Conservation (phyloP, 2,329 filamentous ascomycete species). For the Thyridium curvatum region DNA sequence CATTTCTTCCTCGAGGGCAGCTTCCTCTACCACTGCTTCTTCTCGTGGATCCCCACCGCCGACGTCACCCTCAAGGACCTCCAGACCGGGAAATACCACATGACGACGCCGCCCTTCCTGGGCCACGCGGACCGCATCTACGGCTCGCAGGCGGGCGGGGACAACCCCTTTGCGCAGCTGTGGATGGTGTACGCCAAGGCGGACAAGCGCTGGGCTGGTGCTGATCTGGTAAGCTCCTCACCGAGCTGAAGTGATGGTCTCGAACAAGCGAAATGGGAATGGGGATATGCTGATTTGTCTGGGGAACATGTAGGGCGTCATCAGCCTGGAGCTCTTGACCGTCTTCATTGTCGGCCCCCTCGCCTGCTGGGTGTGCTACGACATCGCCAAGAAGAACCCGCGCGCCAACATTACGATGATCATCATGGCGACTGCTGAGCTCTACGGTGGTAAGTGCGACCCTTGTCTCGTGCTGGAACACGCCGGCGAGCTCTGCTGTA, state of each 20-base stretch:
- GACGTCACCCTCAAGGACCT: slow-evolving; percentile 22
- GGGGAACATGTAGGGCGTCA: slow-evolving; percentile 39
- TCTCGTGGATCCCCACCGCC: slow-evolving; percentile 41
- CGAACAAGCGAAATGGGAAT: no score
- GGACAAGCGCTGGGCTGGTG: slow-evolving; percentile 57
- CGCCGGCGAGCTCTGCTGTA: neutral
- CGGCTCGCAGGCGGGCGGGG: slow-evolving; percentile 50
- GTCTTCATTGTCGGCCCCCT: slow-evolving; percentile 57
- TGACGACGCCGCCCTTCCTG: slow-evolving; percentile 42
- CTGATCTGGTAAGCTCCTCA: slow-evolving; percentile 42
- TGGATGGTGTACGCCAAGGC: slow-evolving; percentile 67
- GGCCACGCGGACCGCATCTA: slow-evolving; percentile 43
- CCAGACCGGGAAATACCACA: slow-evolving; percentile 28
- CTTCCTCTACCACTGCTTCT: slow-evolving; percentile 93
- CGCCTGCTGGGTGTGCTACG: slow-evolving; percentile 53
- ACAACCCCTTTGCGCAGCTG: slow-evolving; percentile 48
- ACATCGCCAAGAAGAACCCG: slow-evolving; percentile 48
- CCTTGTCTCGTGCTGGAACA: no score
- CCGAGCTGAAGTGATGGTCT: neutral
- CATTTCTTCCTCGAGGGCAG: slow-evolving; percentile 88
- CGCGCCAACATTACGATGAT: slow-evolving; percentile 57
- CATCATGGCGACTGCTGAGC: slow-evolving; percentile 57
- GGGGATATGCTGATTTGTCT: slow-evolving; percentile 3
- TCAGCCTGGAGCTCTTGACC: slow-evolving; percentile 60
- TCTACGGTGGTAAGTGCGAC: slow-evolving; percentile 52